These are phyloP conservation scores for Pleurozium schreberi DNA, from an alignment of 225 moss, liverwort and hornwort genomes.

Conservation along the genomic window DNA sequence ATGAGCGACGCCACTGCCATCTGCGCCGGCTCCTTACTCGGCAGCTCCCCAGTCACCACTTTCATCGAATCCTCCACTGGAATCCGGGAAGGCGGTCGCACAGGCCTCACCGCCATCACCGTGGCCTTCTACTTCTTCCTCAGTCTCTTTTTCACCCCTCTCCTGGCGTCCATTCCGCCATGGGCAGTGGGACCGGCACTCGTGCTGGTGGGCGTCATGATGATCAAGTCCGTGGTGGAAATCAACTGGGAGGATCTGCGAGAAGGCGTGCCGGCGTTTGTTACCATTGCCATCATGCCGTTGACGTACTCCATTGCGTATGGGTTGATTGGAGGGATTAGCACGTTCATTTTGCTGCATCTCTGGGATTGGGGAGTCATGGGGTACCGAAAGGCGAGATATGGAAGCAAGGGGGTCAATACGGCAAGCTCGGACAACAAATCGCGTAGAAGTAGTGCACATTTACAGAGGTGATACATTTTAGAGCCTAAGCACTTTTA, in stretches of 20 bases:
- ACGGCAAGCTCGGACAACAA: background rate
- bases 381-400: background rate
- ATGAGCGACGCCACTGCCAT: constrained; percentile 95
- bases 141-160: constrained; percentile 78
- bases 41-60: constrained; percentile 71
- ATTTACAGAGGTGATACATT: no score
- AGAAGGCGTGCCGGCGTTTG: constrained; percentile 77
- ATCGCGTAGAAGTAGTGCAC: no score
- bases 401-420: background rate
- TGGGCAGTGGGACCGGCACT: constrained; percentile 95
- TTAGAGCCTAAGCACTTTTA: no score
- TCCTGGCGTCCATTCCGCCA: constrained; percentile 84
- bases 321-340: constrained; percentile 81
- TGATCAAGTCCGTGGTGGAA: constrained; percentile 79
- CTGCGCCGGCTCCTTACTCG: constrained; percentile 61
- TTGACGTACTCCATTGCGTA: constrained; percentile 93
- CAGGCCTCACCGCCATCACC: constrained; percentile 71
- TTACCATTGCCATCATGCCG: constrained; percentile 81
- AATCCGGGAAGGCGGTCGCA: constrained; percentile 82
- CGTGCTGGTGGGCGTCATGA: constrained; percentile 84
- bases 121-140: constrained; percentile 64
- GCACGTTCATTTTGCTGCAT: constrained; percentile 67
- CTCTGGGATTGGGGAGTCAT: constrained; percentile 46
- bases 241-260: constrained; percentile 79
- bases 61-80: constrained; percentile 91